phyloP scores from a whole-genome alignment of 768 basidiomycete species.

The Sarcodon sp. region DNA sequence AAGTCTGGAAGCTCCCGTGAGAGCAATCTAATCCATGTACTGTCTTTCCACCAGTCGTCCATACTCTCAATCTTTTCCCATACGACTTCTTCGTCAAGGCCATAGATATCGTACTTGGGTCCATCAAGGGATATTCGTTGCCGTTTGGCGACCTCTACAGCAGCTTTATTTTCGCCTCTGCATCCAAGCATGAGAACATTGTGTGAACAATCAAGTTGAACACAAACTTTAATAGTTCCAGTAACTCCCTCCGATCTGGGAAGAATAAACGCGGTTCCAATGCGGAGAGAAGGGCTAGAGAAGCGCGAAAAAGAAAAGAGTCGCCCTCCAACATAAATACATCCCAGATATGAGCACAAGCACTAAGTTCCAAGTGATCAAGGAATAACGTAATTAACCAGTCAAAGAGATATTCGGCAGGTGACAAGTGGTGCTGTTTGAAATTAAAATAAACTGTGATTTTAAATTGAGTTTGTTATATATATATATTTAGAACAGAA shows the following conservation, averaged over 20 bases:
- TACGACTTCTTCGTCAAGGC: conserved; percentile 71
- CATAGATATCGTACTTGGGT: conserved; percentile 79
- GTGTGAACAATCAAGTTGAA: not conserved
- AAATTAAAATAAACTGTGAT: conserved; percentile 85
- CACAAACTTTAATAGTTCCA: conserved; percentile 64
- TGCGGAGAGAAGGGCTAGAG: conserved; percentile 72
- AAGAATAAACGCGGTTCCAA: conserved; percentile 83
- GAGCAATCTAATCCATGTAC: conserved; percentile 75
- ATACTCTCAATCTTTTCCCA: conserved; percentile 76
- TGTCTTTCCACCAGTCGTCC: conserved; percentile 91
- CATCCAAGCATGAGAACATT: not conserved
- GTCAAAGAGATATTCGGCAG: conserved; percentile 66
- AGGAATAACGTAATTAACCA: conserved; percentile 79
- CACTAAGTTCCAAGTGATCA: conserved; percentile 83
- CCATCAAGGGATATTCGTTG: conserved; percentile 49
- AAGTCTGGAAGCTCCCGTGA: conserved; percentile 75
- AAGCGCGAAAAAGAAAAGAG: conserved; percentile 75
- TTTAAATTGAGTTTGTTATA: not conserved
- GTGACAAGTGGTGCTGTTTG: conserved; percentile 86
- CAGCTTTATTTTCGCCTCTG: conserved; percentile 77
- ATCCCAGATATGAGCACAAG: conserved; percentile 84
- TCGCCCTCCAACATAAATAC: conserved; percentile 82
- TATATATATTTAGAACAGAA: not conserved
- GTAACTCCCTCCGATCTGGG: conserved; percentile 66
- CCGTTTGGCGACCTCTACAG: conserved; percentile 70